Base-by-base conservation (phyloP, 345 rosid genomes). In the Dipteronia sinensis region DNA sequence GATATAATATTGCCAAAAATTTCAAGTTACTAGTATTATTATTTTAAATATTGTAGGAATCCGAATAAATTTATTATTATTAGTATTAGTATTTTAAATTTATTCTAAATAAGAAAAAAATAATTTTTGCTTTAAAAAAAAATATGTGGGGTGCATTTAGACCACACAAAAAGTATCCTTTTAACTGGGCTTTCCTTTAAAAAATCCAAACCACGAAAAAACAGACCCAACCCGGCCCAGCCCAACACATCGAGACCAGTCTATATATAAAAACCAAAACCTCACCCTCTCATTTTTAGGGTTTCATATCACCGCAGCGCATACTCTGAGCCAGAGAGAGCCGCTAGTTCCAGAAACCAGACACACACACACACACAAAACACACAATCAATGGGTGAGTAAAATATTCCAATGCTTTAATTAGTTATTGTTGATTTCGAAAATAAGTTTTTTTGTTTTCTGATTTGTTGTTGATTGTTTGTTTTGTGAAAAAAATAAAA, bases 331-430 rank as follows among this genome's bases (percentile, higher is more conserved):
- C 65, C 10, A 75, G 61, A 27, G 55, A 59, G 40, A 75, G 74
- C n/a, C 29, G 77, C 78, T 69, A n/a, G 64, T 58, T 42, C 38
- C 80, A 8, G 1, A 34, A 23, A 15, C 59, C 23, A 65, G 29
- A 64, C 76, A 47, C 51, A 20, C 11, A 7, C 46, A 42, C 38
- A 34, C 38, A 34, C 69, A 74, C 77, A 29, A 22, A 73, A 20
- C 64, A 51, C 23, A 20, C 64, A n/a, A 47, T 40, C 47, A 79
- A 82, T 82, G 85, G 85, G 85, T 82, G 73, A 47, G 55, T 38
- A 23, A 2, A 55, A 7, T 42, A 56, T 31, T 47, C 3, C 0
- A 0, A 2, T 27, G n/a, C 34, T 0, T 12, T 23, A 42, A 42
- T 42, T 42, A 8, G 46, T 65, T 8, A 2, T 9, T 38, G 15